A percentile compares a stretch with the other conserved stretches of the same genome.
phyloP scores from a whole-genome alignment of 306 rosid genomes.

The Pterocarpus santalinus region DNA sequence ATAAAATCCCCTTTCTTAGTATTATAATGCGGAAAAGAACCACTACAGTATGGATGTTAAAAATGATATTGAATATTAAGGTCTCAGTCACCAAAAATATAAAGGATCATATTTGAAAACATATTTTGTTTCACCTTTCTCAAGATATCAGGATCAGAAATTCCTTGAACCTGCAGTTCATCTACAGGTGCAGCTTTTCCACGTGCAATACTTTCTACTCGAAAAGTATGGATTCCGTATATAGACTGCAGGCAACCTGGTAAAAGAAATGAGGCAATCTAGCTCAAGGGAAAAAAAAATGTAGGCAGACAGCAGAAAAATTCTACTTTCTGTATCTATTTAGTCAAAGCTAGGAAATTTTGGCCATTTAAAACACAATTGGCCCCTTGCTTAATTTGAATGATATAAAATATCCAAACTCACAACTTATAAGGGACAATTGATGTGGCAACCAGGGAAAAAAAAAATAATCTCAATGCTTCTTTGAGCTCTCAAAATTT shows the following conservation, averaged over 20 bases:
- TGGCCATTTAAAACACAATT: conserved; percentile 18
- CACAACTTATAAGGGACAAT: conserved; percentile 5
- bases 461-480: not conserved
- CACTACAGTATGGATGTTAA: conserved; percentile 1
- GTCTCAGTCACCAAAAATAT: conserved; percentile 23
- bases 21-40: conserved; percentile 24
- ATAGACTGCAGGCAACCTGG: conserved; percentile 89
- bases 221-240: conserved; percentile 84
- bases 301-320: conserved; percentile 24
- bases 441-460: not conserved
- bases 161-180: conserved; percentile 89
- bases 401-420: conserved; percentile 16
- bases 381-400: conserved; percentile 10
- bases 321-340: conserved; percentile 24
- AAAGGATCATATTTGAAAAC: conserved; percentile 29
- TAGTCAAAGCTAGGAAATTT: conserved; percentile 10
- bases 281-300: conserved; percentile 13
- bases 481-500: conserved; percentile 21
- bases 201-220: conserved; percentile 83
- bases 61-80: conserved; percentile 9
- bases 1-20: conserved; percentile 10
- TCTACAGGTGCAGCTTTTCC: conserved; percentile 92
- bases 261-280: conserved; percentile 24
- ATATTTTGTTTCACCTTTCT: conserved; percentile 68
- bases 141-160: conserved; percentile 74